A percentile compares a stretch with the other conserved stretches of the same genome.
phyloP scores from a whole-genome alignment of 1,139 yeast genomes.

The Yamadazyma membranifaciens region DNA sequence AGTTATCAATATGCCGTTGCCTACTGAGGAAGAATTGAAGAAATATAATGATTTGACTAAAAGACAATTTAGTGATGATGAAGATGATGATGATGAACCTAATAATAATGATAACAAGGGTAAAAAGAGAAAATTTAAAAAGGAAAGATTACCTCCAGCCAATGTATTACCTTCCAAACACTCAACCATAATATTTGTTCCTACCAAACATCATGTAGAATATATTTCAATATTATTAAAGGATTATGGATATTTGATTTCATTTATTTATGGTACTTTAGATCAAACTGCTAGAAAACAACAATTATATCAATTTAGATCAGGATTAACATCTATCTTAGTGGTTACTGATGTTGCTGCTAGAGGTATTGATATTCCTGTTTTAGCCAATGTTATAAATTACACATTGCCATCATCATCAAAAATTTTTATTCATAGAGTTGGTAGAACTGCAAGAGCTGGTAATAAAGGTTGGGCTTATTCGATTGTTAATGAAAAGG shows the following conservation, averaged over 20 bases:
- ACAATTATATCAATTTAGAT: conserved; percentile 80
- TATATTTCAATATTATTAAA: conserved; percentile 69
- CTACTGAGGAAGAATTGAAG: conserved; percentile 61
- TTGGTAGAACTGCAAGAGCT: conserved; percentile 99
- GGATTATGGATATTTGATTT: conserved; percentile 79
- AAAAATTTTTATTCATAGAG: conserved; percentile 92
- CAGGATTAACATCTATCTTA: conserved; percentile 76
- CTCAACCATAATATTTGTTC: conserved; percentile 92
- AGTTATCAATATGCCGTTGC: conserved; percentile 81
- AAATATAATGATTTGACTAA: conserved; percentile 48
- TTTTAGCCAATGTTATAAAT: conserved; percentile 90
- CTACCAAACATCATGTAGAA: conserved; percentile 97
- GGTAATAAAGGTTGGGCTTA: conserved; percentile 99
- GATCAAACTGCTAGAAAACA: conserved; percentile 94
- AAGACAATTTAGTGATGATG: conserved; percentile 48
- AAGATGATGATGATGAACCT: conserved; percentile 31
- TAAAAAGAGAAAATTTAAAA: conserved; percentile 41
- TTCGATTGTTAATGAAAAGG: conserved; percentile 80
- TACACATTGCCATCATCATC: conserved; percentile 89
- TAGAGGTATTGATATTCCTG: conserved; percentile 98
- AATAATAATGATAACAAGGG: conserved; percentile 26
- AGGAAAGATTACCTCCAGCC: conserved; percentile 70
- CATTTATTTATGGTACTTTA: conserved; percentile 89
- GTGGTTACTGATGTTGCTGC: conserved; percentile 99
- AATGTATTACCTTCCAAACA: conserved; percentile 78